Evolutionary conservation across 495 filamentous ascomycete genomes (phyloP).

Genomic region (Penicillium flavigenum): DNA sequence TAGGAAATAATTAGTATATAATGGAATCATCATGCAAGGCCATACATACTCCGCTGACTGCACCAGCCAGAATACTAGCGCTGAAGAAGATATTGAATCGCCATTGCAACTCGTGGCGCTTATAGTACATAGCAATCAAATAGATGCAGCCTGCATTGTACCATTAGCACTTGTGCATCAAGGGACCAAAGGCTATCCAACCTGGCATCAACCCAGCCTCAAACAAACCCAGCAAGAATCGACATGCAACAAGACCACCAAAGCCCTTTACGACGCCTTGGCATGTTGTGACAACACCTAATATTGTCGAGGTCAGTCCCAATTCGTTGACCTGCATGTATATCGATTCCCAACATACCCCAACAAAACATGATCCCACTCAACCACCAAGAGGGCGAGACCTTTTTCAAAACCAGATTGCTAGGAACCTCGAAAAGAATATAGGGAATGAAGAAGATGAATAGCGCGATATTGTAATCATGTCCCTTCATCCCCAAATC

Average conservation of each 20-base stretch:
- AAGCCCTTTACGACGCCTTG: slow-evolving; percentile 57
- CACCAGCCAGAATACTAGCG: slow-evolving; percentile 56
- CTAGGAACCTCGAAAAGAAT: slow-evolving; percentile 63
- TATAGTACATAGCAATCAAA: slow-evolving; percentile 62
- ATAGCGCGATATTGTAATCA: slow-evolving; percentile 61
- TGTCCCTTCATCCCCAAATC: slow-evolving; percentile 58
- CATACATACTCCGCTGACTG: slow-evolving; percentile 54
- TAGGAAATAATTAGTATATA: slow-evolving; percentile 12
- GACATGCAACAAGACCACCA: slow-evolving; percentile 50
- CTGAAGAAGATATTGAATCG: slow-evolving; percentile 60
- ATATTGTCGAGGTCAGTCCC: background rate
- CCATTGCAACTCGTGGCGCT: slow-evolving; percentile 58
- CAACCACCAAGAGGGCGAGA: slow-evolving; percentile 60
- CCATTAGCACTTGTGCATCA: slow-evolving; percentile 6
- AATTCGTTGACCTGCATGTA: background rate
- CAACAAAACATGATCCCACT: slow-evolving; percentile 54
- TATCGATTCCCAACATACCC: slow-evolving; percentile 35
- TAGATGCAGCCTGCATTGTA: slow-evolving; percentile 41
- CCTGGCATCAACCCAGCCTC: slow-evolving; percentile 61
- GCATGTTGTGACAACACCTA: slow-evolving; percentile 53
- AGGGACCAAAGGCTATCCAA: background rate
- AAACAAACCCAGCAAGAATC: slow-evolving; percentile 57
- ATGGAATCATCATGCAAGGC: background rate
- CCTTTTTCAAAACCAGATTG: slow-evolving; percentile 64
- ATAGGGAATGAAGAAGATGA: slow-evolving; percentile 67